These are phyloP conservation scores for Blumeria graminis DNA, from an alignment of 2,329 filamentous ascomycete genomes.

Conservation along the genomic window DNA sequence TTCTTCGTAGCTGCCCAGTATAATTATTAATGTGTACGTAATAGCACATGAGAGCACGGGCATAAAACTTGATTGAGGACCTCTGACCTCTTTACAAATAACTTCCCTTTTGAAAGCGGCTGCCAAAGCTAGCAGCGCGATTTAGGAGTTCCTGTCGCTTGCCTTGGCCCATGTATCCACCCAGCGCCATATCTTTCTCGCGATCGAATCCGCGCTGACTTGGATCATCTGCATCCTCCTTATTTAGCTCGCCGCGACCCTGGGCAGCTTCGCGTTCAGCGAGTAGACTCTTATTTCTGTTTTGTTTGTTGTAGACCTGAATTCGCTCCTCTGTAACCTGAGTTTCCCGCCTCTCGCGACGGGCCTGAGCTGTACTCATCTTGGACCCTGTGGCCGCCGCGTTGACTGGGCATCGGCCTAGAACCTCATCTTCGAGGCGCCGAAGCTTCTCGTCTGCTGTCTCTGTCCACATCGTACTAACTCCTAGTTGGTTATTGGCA, in stretches of 20 bases:
- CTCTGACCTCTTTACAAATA: slow-evolving; percentile 21
- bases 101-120: slow-evolving; percentile 18
- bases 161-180: slow-evolving; percentile 38
- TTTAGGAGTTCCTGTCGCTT: slow-evolving; percentile 59
- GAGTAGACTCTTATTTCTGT: slow-evolving; percentile 31
- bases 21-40: no score
- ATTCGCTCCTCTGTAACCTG: slow-evolving; percentile 25
- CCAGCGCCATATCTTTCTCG: slow-evolving; percentile 78
- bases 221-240: slow-evolving; percentile 66
- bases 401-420: slow-evolving; percentile 32
- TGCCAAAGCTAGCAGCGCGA: slow-evolving; percentile 55
- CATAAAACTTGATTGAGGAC: no score
- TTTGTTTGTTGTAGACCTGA: slow-evolving; percentile 31
- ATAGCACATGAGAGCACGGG: no score
- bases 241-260: slow-evolving; percentile 20
- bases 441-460: slow-evolving; percentile 72
- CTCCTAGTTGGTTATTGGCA: slow-evolving; percentile 13
- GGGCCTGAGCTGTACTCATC: slow-evolving; percentile 2
- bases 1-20: no score
- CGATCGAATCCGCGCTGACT: slow-evolving; percentile 72
- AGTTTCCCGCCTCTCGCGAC: slow-evolving; percentile 12
- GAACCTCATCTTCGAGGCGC: slow-evolving; percentile 55
- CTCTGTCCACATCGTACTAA: slow-evolving; percentile 53
- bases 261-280: slow-evolving; percentile 18
- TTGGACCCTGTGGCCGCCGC: neutral